phyloP scores from a whole-genome alignment of 2,329 filamentous ascomycete genomes.

The Botrytis medusae region DNA sequence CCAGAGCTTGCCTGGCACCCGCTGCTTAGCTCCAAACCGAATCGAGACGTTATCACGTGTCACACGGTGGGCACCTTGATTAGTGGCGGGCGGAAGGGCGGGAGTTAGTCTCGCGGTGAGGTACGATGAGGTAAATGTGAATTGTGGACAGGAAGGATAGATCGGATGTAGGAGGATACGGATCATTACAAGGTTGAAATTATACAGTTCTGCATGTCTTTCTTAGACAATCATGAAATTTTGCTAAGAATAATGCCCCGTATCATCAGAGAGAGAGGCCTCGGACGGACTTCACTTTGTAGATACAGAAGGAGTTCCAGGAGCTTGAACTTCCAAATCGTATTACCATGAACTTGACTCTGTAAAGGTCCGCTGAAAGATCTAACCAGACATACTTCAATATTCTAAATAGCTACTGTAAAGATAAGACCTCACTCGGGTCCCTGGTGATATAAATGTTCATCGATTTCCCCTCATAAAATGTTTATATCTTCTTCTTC shows the following conservation, averaged over 20 bases:
- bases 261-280: neutral
- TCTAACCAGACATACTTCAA: neutral
- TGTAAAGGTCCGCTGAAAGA: neutral
- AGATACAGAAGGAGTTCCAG: conserved; percentile 10
- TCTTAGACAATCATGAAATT: neutral
- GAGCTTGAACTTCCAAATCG: neutral
- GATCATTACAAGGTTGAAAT: neutral
- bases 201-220: neutral
- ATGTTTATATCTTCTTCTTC: conserved; percentile 4
- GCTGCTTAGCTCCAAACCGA: conserved; percentile 22
- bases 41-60: conserved; percentile 15
- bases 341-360: neutral
- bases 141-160: neutral
- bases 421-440: conserved; percentile 2
- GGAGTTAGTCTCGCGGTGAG: neutral
- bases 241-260: neutral
- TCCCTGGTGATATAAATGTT: conserved; percentile 11
- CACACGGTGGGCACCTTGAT: neutral
- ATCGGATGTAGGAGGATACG: neutral
- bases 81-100: conserved; percentile 4
- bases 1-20: conserved; percentile 21
- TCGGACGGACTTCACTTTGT: conserved; percentile 1
- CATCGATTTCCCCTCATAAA: neutral
- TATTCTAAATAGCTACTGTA: neutral
- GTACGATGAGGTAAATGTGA: neutral